Base-by-base conservation (phyloP, 2,329 filamentous ascomycete genomes). In the Byssochlamys sp. region DNA sequence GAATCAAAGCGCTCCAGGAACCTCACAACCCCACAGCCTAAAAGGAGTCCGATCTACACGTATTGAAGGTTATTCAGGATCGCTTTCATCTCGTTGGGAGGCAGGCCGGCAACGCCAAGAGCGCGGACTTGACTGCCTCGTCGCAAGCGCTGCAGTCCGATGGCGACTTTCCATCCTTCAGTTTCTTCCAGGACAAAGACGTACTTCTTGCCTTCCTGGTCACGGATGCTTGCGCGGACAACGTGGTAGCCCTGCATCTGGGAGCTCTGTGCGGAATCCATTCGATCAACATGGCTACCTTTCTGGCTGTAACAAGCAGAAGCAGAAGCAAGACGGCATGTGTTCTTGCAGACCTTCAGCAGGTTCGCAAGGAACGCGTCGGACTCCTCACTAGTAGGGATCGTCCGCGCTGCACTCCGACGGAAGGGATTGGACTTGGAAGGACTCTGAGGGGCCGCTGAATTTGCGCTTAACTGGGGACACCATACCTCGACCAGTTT, bases 401-500 rank as follows among this genome's bases (percentile, higher is more conserved):
- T 72, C 64, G 76, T 78, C 55, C 78, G 77, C 62, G 80, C 76
- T 50, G 75, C 73, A 48, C 75, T 74, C 59, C 80, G 78, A 54
- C 69, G 67, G 58, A 73, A 74, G 28, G 68, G 66, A 45, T 60
- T 63, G 31, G 66, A 59, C 59, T 72, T 74, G 19, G 63, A 55
- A 12, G 64, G 61, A 31, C 60, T 60, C 26, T 59, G 59, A 52
- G 56, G 61, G 76, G 70, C 67, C 66, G 75, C 66, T 62, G 72
- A 71, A 65, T 72, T 73, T 63, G 73, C 71, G 69, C 77, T 77
- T 71, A 82, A 76, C 71, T 86, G 83, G 67, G 83, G 80, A 68
- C 87, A 91, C 84, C 87, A 90, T 78, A 94, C 86, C 82, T 97
- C 94, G 73, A 95, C 85, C 63, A 88, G 78, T 76, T 95, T 96